Base-by-base conservation (phyloP, 805 yeast genomes). In the Metschnikowia bowlesiae region DNA sequence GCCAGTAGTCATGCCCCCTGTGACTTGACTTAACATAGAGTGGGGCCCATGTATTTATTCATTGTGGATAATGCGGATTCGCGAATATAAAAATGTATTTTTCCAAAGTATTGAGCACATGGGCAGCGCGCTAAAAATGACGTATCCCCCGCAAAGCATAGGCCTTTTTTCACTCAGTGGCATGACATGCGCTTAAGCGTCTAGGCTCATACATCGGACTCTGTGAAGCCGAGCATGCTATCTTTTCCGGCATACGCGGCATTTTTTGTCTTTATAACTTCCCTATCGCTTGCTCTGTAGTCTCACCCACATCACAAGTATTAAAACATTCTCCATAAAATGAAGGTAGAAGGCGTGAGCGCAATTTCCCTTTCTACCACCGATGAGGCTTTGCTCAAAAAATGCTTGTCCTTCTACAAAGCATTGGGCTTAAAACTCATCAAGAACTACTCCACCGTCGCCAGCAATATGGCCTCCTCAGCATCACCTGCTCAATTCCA, bases 301-400 rank as follows among this genome's bases (percentile, higher is more conserved):
- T 26, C 16, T 14, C 8, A 14, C 36, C 8, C 31, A 32, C 18
- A 43, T 18, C 35, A n/a, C 14, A 29, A 22, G 46, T 22, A 14
- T 8, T 34, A n/a, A 29, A 22, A 13, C 28, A 13, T 18, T 29
- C 29, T 31, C 22, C 18, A 18, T 33, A 44, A 13, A 14, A 57
- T 55, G 58, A 47, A 54, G 26, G 56, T 53, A 22, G 50, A 50
- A 40, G 70, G 73, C 22, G 63, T 83, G 45, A 80, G 87, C 29
- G 83, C 80, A 61, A 71, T 81, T 28, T 84, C 92, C 36, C 69
- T 85, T 48, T 81, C 82, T 39, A 83, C 90, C 8, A 67, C 71
- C 46, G 78, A 76, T 57, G 69, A 75, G 4, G 66, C 64, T 8
- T 62, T 65, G 35, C 86, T 80, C 65, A 69, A 69, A 5, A 62